Conservation (phyloP, 106 monocot species). For the Allium fistulosum region DNA sequence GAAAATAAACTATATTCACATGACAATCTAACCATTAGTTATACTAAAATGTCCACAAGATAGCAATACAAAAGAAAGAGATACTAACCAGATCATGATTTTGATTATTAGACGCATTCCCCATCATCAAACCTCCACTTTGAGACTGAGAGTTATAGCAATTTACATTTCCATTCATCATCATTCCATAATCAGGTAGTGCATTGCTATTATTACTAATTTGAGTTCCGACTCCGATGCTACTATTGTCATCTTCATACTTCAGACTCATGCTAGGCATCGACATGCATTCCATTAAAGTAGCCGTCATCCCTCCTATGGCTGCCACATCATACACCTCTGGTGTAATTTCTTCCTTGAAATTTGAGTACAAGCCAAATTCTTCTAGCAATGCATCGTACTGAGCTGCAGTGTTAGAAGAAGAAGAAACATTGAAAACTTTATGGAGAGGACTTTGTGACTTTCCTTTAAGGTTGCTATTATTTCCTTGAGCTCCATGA, state of each 20-base stretch:
- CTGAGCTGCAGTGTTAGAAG: not conserved
- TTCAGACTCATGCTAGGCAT: constrained; percentile 12
- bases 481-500: constrained; percentile 12
- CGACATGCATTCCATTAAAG: constrained; percentile 29
- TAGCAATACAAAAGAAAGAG: not conserved
- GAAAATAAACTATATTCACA: no score
- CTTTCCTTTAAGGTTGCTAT: constrained; percentile 12
- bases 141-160: not conserved
- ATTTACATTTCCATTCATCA: not conserved
- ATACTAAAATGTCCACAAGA: not conserved
- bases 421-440: constrained; percentile 13
- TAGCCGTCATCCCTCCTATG: constrained; percentile 7
- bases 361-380: constrained; percentile 1
- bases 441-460: constrained; percentile 29
- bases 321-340: not conserved
- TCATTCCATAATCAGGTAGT: not conserved
- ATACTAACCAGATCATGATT: constrained; percentile 10
- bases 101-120: not conserved
- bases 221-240: not conserved
- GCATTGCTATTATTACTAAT: not conserved
- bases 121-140: constrained; percentile 2
- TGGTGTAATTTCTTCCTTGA: not conserved
- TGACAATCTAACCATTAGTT: not conserved
- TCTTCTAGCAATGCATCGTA: constrained; percentile 20
- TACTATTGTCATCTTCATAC: not conserved